Evolutionary conservation across 2,329 filamentous ascomycete species (phyloP).

Genomic region (Colletotrichum magnum): DNA sequence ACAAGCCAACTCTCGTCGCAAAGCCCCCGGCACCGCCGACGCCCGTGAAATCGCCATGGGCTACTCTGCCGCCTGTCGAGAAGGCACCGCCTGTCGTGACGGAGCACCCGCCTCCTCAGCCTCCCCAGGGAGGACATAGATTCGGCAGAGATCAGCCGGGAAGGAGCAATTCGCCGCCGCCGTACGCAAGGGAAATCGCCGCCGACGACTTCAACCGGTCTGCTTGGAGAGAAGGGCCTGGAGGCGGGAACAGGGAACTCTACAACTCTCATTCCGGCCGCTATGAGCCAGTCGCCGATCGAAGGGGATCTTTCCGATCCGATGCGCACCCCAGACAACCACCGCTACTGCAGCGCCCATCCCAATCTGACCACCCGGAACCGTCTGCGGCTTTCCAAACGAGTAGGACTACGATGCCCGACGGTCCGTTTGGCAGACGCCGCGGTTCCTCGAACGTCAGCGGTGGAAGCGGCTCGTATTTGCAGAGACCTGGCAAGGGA

Average conservation of each 20-base stretch:
- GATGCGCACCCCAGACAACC: slow-evolving; percentile 80
- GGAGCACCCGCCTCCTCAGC: slow-evolving; percentile 61
- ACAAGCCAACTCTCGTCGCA: slow-evolving; percentile 80
- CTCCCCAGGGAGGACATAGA: slow-evolving; percentile 43
- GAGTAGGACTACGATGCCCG: slow-evolving; percentile 72
- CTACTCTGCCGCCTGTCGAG: slow-evolving; percentile 85
- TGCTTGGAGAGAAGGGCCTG: slow-evolving; percentile 80
- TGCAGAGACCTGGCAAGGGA: slow-evolving; percentile 67
- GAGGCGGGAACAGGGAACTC: slow-evolving; percentile 78
- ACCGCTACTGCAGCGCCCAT: slow-evolving; percentile 82
- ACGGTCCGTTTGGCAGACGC: slow-evolving; percentile 79
- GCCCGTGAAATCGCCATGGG: slow-evolving; percentile 93
- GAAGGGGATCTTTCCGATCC: slow-evolving; percentile 77
- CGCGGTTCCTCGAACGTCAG: slow-evolving; percentile 94
- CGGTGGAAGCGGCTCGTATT: slow-evolving; percentile 81
- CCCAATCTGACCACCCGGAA: slow-evolving; percentile 78
- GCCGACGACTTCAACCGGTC: slow-evolving; percentile 93
- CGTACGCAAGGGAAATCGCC: slow-evolving; percentile 83
- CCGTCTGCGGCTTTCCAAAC: slow-evolving; percentile 91
- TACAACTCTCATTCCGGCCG: slow-evolving; percentile 96
- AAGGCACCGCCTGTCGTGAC: slow-evolving; percentile 79
- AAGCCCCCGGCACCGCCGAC: slow-evolving; percentile 78
- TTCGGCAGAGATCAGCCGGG: slow-evolving; percentile 51
- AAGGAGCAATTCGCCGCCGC: slow-evolving; percentile 67
- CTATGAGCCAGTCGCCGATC: slow-evolving; percentile 89